Evolutionary conservation across 352 stramenopile genomes (phyloP).

Genomic region (Blastocystis sp.): DNA sequence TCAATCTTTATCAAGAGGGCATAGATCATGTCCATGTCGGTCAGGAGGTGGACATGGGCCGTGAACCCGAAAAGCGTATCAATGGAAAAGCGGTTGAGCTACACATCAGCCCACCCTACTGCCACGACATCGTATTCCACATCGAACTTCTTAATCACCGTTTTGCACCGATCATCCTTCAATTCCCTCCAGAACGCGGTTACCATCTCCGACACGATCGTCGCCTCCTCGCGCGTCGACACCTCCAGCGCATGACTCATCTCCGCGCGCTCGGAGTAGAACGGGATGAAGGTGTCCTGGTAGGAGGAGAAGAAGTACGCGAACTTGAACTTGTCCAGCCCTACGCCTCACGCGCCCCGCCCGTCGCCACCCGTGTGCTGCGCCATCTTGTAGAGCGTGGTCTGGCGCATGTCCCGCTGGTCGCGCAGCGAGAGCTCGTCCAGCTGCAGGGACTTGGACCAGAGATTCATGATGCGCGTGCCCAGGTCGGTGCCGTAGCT

Average conservation of each 20-base stretch:
- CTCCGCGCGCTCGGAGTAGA: slow-evolving; percentile 57
- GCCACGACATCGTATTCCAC: slow-evolving; percentile 14
- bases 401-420: slow-evolving; percentile 41
- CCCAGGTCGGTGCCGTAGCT: slow-evolving; percentile 38
- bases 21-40: slow-evolving; percentile 50
- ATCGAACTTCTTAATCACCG: slow-evolving; percentile 53
- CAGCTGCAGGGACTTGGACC: slow-evolving; percentile 43
- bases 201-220: slow-evolving; percentile 43
- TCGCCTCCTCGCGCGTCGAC: slow-evolving; percentile 14
- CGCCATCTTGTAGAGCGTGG: slow-evolving; percentile 49
- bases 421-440: slow-evolving; percentile 32
- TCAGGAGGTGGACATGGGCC: slow-evolving; percentile 39
- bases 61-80: slow-evolving; percentile 37
- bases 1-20: slow-evolving; percentile 61
- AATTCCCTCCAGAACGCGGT: slow-evolving; percentile 46
- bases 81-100: slow-evolving; percentile 5
- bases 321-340: slow-evolving; percentile 14
- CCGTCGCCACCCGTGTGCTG: not conserved
- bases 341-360: slow-evolving; percentile 14
- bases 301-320: slow-evolving; percentile 54
- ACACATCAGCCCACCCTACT: not conserved
- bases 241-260: slow-evolving; percentile 21
- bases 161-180: slow-evolving; percentile 31
- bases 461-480: not conserved
- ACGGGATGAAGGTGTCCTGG: slow-evolving; percentile 64